Evolutionary conservation across 768 basidiomycete genomes (phyloP), one percentile per base, ranked within the genome.

Genomic region (Auriculariales sp.): DNA sequence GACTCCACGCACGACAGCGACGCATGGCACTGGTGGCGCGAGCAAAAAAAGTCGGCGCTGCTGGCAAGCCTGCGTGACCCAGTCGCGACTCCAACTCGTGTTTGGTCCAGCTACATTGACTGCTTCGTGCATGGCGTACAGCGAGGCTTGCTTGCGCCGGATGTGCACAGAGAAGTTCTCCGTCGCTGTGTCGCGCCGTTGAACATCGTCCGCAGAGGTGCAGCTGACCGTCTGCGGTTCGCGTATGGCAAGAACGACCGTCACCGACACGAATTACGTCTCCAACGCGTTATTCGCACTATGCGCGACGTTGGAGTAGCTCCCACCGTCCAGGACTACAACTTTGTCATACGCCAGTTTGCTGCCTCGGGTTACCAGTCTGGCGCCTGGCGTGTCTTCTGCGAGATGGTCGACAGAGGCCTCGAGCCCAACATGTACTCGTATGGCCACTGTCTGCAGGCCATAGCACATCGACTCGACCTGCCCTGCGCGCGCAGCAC

Each of bases 311-410:
- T 72, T 11, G 78, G 77, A 2, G 57, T 58, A 49, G 59, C 62
- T 50, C 72, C 63, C 11, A 57, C 59, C 11, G 51, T 81, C 48
- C 74, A 78, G 2, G 88, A 90, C 61, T 90, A 83, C 61, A 72
- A 88, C 60, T 80, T 79, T 57, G 66, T 91, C 52, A 61, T 91
- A 47, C 71, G 75, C 53, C 83, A 86, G 53, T 86, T 86, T 52
- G 81, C 85, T 29, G 77, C 79, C 0, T 76, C 78, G 3, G 88
- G 86, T n/a, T 74, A 89, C 57, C 68, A 77, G 55, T 57, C 67
- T 19, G 83, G 81, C 9, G 71, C 73, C 25, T 67, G 74, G 60
- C 61, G 72, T 31, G 75, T 88, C 11, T 78, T 83, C 57, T 62
- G 70, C 36, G 83, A 87, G 56, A 61, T 90, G 52, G 58, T 60